phyloP scores from a whole-genome alignment of 2,329 filamentous ascomycete genomes.

The Colletotrichum trifolii region DNA sequence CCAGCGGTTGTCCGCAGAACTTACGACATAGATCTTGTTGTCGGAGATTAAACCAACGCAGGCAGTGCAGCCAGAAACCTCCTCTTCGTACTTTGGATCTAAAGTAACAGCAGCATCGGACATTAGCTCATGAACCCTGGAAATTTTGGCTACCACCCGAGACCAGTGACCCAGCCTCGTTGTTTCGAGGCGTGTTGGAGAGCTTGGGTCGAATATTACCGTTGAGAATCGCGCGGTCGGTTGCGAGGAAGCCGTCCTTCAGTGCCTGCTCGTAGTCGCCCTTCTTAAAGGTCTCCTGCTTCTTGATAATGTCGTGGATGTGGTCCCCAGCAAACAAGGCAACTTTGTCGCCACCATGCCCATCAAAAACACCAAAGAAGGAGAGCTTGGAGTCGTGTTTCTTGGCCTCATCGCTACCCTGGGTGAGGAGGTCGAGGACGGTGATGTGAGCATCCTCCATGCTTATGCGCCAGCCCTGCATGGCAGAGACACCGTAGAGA shows the following conservation, averaged over 20 bases:
- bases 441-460: constrained; percentile 98
- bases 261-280: constrained; percentile 94
- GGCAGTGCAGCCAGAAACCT: constrained; percentile 97
- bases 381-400: constrained; percentile 80
- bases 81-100: constrained; percentile 98
- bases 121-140: constrained; percentile 21
- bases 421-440: constrained; percentile 84
- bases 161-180: background rate
- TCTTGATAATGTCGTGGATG: constrained; percentile 92
- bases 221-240: constrained; percentile 93
- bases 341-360: constrained; percentile 96
- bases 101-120: constrained; percentile 33
- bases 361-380: constrained; percentile 98
- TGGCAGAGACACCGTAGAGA: constrained; percentile 93
- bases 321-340: constrained; percentile 92
- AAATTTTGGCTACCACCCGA: background rate
- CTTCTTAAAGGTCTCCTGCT: constrained; percentile 92
- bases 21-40: constrained; percentile 94
- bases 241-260: constrained; percentile 97
- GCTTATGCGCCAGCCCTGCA: constrained; percentile 99
- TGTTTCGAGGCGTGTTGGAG: constrained; percentile 39
- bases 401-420: constrained; percentile 65
- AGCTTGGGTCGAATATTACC: constrained; percentile 65
- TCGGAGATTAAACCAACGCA: constrained; percentile 89
- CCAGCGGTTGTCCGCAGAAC: constrained; percentile 52